Evolutionary conservation across 192 early-diverging fungal genomes (phyloP).

Genomic region (Coemansia furcata): DNA sequence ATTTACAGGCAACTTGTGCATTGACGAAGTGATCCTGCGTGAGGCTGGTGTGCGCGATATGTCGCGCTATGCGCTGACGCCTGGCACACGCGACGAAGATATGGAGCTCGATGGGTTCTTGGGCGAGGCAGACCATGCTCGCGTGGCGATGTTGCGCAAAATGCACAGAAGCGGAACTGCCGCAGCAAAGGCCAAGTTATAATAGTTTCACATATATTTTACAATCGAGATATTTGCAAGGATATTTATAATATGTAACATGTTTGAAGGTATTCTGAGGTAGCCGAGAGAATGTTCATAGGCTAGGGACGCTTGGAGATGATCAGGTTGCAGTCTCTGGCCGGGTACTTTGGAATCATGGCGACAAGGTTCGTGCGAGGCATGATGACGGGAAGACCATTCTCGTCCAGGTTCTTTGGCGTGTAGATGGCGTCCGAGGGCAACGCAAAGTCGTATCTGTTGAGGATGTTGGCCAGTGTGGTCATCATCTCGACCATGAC

Average conservation of each 20-base stretch:
- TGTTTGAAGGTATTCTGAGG: neutral
- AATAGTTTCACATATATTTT: neutral
- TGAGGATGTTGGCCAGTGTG: conserved; percentile 45
- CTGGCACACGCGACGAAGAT: conserved; percentile 55
- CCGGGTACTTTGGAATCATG: conserved; percentile 33
- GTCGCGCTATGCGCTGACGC: conserved; percentile 62
- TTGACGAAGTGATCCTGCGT: conserved; percentile 79
- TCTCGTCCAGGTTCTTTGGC: conserved; percentile 12
- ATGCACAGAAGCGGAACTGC: neutral
- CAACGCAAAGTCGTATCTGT: conserved; percentile 31
- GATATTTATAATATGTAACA: neutral
- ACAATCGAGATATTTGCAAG: neutral
- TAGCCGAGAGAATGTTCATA: neutral
- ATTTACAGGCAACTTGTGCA: conserved; percentile 69
- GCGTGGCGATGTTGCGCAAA: conserved; percentile 1
- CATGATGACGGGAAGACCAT: conserved; percentile 32
- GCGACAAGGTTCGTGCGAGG: conserved; percentile 32
- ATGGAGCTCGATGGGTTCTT: conserved; percentile 67
- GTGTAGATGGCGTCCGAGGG: conserved; percentile 20
- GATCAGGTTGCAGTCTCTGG: conserved; percentile 31
- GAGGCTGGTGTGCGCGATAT: conserved; percentile 68
- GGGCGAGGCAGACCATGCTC: conserved; percentile 21
- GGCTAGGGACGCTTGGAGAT: conserved; percentile 15
- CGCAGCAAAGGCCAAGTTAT: neutral
- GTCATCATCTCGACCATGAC: conserved; percentile 38